Conservation (phyloP, 192 early-diverging fungal species). For the Podila clonocystis region DNA sequence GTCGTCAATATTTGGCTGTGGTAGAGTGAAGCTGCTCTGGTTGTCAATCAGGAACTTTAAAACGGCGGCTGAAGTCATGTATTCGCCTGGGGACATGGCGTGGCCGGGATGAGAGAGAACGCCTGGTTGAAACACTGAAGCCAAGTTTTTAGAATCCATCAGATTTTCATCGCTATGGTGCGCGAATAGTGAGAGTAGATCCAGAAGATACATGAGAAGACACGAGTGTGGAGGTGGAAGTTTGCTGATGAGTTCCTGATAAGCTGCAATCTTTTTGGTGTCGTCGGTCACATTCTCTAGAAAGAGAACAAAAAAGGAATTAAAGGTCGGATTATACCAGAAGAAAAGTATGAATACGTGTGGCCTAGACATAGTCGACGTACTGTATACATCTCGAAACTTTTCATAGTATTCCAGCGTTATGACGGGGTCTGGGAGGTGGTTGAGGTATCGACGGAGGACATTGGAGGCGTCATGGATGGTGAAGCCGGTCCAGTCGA, state of each 20-base stretch:
- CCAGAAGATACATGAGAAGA: constrained; percentile 76
- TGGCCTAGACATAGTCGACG: not conserved
- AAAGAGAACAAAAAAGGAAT: not conserved
- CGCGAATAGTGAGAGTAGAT: constrained; percentile 68
- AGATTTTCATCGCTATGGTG: constrained; percentile 62
- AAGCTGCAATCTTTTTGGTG: constrained; percentile 55
- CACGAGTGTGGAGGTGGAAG: constrained; percentile 69
- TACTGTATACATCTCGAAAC: constrained; percentile 74
- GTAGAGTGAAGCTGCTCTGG: constrained; percentile 59
- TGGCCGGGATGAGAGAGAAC: constrained; percentile 79
- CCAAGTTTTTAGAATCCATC: constrained; percentile 80
- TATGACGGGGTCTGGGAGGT: constrained; percentile 80
- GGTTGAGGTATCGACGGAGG: constrained; percentile 74
- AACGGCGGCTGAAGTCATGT: constrained; percentile 78
- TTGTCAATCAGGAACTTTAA: constrained; percentile 80
- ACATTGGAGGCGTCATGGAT: constrained; percentile 85
- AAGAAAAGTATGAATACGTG: not conserved
- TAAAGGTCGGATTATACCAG: not conserved
- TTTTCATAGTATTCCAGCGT: constrained; percentile 68
- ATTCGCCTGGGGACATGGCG: constrained; percentile 75
- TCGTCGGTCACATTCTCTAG: constrained; percentile 50
- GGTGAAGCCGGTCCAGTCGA: constrained; percentile 74
- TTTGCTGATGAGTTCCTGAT: constrained; percentile 65
- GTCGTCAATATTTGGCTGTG: constrained; percentile 33
- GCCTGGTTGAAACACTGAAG: constrained; percentile 81